phyloP scores from a whole-genome alignment of 345 rosid species.

The Salix purpurea region DNA sequence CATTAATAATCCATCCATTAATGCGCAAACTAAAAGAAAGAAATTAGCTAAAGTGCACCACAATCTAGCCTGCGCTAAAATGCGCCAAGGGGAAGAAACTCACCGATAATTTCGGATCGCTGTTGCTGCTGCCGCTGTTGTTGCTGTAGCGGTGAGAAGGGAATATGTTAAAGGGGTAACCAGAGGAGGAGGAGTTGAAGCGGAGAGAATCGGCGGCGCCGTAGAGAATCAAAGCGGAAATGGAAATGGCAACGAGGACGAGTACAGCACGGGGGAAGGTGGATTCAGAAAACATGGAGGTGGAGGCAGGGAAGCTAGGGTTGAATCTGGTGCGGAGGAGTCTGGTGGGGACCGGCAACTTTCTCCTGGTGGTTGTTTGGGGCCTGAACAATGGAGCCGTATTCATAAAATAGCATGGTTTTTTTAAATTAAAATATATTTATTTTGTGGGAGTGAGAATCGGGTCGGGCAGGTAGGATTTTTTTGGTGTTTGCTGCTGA shows the following conservation, averaged over 20 bases:
- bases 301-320: not conserved
- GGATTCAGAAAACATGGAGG: slow-evolving; percentile 14
- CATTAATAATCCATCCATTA: not conserved
- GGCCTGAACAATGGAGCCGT: slow-evolving; percentile 2
- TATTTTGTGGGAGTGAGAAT: not conserved
- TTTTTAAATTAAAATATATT: not conserved
- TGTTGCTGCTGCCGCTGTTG: too few species aligned
- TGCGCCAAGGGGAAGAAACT: not conserved
- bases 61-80: not conserved
- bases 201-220: slow-evolving; percentile 24
- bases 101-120: not conserved
- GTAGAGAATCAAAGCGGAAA: slow-evolving; percentile 33
- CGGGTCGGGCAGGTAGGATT: not conserved
- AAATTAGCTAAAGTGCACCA: not conserved
- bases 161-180: slow-evolving; percentile 17
- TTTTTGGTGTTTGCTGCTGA: too few species aligned
- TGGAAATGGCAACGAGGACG: slow-evolving; percentile 16
- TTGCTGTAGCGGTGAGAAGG: not conserved
- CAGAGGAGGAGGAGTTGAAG: slow-evolving; percentile 11
- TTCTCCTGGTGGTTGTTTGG: slow-evolving; percentile 1
- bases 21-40: not conserved
- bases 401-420: slow-evolving; percentile 4
- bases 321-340: not conserved
- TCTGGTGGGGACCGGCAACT: not conserved
- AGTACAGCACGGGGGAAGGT: slow-evolving; percentile 21